Evolutionary conservation across 345 rosid species (phyloP).

Genomic region (Salix udensis): DNA sequence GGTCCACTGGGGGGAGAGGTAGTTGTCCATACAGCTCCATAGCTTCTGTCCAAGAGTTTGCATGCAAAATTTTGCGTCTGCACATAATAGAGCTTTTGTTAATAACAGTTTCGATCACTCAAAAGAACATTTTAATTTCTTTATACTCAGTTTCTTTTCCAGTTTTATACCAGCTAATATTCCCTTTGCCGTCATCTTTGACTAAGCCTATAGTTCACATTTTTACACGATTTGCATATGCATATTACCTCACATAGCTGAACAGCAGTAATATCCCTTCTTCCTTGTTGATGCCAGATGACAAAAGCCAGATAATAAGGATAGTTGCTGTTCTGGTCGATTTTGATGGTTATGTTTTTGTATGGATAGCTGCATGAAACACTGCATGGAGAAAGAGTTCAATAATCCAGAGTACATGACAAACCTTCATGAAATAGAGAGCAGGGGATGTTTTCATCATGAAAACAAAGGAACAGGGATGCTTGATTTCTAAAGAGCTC

Average conservation of each 20-base stretch:
- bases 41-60: conserved; percentile 50
- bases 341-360: conserved; percentile 61
- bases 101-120: background rate
- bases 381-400: conserved; percentile 28
- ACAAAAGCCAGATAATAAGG: conserved; percentile 61
- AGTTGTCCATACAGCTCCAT: conserved; percentile 60
- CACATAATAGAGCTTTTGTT: conserved; percentile 2
- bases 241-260: conserved; percentile 61
- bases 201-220: background rate
- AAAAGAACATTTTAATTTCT: background rate
- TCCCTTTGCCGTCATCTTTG: background rate
- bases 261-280: conserved; percentile 61
- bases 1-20: conserved; percentile 56
- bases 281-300: conserved; percentile 65
- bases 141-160: background rate
- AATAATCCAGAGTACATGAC: background rate
- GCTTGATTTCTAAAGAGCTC: background rate
- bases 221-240: background rate
- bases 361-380: conserved; percentile 61
- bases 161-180: background rate
- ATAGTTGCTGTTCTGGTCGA: conserved; percentile 56
- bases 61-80: conserved; percentile 51
- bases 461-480: background rate
- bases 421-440: background rate
- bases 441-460: background rate